Base-by-base conservation (phyloP, 371 early-diverging fungal species). In the Apophysomyces elegans region DNA sequence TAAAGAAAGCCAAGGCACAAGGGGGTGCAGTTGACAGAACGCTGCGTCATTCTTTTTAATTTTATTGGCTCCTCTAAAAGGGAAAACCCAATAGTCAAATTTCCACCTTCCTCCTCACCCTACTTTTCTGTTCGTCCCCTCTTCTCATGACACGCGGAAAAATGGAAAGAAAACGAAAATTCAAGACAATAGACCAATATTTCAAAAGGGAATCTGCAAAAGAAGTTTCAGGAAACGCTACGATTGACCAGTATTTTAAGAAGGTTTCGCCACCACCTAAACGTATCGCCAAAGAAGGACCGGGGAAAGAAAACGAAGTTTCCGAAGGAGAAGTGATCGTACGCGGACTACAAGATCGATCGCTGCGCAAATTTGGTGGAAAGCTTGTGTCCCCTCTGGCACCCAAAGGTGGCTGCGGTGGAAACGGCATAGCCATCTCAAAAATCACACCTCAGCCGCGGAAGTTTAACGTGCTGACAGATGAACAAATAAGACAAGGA, bases 341-440 rank as follows among this genome's bases (percentile, higher is more conserved):
- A 11, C 54, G 54, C 21, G 54, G 54, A 7, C 21, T 50, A 21
- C 54, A 50, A 50, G 54, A 50, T 50, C 54, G 54, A 50, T 21
- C 54, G n/a, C 7, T n/a, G 21, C 54, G 54, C 9, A 50, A 50
- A 21, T 50, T 50, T 21, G 54, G 54, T 21, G 54, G 21, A 11
- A 50, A 50, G 9, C 11, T 50, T 21, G 54, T 11, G 21, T 21
- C 54, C 5, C 54, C 54, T 50, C 21, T 50, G 21, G 54, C 54
- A n/a, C n/a, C 54, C 21, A 50, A 50, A 50, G 54, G 54, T 21
- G 54, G 54, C 8, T 18, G 21, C 54, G 21, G 54, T 21, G 54
- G 54, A 50, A 50, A 21, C n/a, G 54, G 54, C n/a, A 50, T 50
- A 50, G n/a, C 54, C 21, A 21, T 50, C 54, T 21, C 54, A 21